A percentile compares a stretch with the other conserved stretches of the same genome.
phyloP scores from a whole-genome alignment of 768 basidiomycete genomes.

The Tremella mesenterica region DNA sequence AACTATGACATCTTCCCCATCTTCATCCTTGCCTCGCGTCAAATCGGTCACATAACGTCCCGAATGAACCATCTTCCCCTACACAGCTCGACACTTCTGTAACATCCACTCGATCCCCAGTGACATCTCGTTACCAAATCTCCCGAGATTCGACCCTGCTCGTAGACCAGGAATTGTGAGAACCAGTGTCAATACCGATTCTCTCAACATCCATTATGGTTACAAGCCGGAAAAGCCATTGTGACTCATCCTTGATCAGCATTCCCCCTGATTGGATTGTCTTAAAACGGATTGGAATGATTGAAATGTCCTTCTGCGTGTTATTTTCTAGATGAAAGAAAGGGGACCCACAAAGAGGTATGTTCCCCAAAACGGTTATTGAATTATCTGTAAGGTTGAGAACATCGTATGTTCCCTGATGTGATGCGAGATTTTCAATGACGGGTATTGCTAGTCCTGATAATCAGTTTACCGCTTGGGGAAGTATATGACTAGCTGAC shows the following conservation, averaged over 20 bases:
- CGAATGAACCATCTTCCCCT: no score
- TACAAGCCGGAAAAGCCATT: no score
- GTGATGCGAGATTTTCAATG: slow-evolving; percentile 44
- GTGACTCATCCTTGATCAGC: no score
- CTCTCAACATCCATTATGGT: no score
- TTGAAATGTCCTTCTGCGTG: not conserved
- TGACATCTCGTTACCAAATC: no score
- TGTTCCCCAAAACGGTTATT: slow-evolving; percentile 40
- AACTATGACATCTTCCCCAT: not conserved
- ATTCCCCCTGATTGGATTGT: slow-evolving; percentile 35
- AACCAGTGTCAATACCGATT: no score
- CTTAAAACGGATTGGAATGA: slow-evolving; percentile 32
- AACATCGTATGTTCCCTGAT: slow-evolving; percentile 44
- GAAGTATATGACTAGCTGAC: slow-evolving; percentile 17
- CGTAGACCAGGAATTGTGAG: no score
- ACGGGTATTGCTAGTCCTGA: slow-evolving; percentile 42
- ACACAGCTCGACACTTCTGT: no score
- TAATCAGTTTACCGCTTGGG: not conserved
- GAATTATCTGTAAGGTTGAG: slow-evolving; percentile 44
- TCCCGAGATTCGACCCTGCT: no score
- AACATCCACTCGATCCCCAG: no score
- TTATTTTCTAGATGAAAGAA: not conserved
- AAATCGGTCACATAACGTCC: no score
- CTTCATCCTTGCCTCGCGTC: not conserved
- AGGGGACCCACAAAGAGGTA: slow-evolving; percentile 34